phyloP scores from a whole-genome alignment of 345 rosid genomes.

The Hibiscus trionum region DNA sequence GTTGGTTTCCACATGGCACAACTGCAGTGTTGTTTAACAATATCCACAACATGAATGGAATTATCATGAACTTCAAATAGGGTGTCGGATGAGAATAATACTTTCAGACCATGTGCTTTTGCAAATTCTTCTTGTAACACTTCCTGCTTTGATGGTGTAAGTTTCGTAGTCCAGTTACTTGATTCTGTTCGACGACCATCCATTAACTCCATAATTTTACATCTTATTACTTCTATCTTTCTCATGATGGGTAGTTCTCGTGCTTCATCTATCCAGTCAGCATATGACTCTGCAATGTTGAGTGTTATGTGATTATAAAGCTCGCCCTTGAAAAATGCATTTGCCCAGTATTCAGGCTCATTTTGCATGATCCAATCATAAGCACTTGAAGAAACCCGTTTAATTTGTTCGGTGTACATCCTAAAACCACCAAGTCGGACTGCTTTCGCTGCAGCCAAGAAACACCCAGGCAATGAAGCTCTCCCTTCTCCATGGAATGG shows the following conservation, averaged over 20 bases:
- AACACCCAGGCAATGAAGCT: constrained; percentile 48
- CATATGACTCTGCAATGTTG: constrained; percentile 48
- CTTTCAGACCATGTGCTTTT: constrained; percentile 44
- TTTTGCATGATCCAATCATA: constrained; percentile 78
- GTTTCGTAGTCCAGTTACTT: constrained; percentile 45
- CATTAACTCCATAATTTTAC: constrained; percentile 50
- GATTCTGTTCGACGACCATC: constrained; percentile 37
- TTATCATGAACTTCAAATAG: constrained; percentile 85
- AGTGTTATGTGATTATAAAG: constrained; percentile 50
- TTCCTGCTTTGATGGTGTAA: constrained; percentile 71
- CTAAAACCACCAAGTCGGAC: constrained; percentile 51
- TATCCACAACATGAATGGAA: constrained; percentile 62
- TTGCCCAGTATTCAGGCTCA: constrained; percentile 63
- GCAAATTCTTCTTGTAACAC: constrained; percentile 46
- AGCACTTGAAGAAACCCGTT: constrained; percentile 53
- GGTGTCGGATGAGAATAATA: constrained; percentile 51
- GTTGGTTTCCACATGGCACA: constrained; percentile 66
- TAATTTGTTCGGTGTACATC: constrained; percentile 50
- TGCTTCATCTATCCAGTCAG: constrained; percentile 67
- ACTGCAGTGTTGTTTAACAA: constrained; percentile 51
- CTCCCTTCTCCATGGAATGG: constrained; percentile 85
- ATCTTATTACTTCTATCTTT: constrained; percentile 47
- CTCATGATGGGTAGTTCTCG: constrained; percentile 58
- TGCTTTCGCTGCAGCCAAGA: constrained; percentile 74
- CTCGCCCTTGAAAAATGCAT: constrained; percentile 66